phyloP scores from a whole-genome alignment of 2,329 filamentous ascomycete species.

The Phyllachora maydis region DNA sequence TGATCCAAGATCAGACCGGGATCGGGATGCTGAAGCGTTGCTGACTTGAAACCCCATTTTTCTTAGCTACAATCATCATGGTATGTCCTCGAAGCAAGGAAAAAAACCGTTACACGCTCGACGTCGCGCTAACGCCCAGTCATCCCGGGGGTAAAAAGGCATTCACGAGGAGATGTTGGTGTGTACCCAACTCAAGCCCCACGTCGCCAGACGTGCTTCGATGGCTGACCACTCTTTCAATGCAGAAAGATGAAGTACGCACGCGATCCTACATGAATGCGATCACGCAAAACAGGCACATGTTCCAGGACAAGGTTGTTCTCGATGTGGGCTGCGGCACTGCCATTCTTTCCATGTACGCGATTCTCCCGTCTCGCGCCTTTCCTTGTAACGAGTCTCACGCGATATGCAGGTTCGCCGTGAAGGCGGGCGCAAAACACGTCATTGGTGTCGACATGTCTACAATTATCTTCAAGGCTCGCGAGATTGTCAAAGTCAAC shows the following conservation, averaged over 20 bases:
- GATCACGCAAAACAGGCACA: slow-evolving; percentile 89
- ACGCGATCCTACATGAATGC: slow-evolving; percentile 93
- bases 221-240: no score
- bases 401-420: slow-evolving; percentile 93
- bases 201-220: slow-evolving; percentile 2
- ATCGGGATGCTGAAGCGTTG: no score
- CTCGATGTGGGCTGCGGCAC: slow-evolving; percentile 97
- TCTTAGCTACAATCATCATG: slow-evolving; percentile 88
- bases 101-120: no score
- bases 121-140: no score
- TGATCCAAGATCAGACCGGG: no score
- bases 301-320: slow-evolving; percentile 80
- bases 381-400: no score
- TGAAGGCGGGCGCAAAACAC: slow-evolving; percentile 89
- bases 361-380: slow-evolving; percentile 5
- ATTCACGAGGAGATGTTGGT: slow-evolving; percentile 98
- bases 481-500: slow-evolving; percentile 82
- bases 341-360: slow-evolving; percentile 93
- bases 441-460: slow-evolving; percentile 99
- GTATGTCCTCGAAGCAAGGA: no score
- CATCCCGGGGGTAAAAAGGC: no score
- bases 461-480: slow-evolving; percentile 96
- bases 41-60: no score
- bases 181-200: slow-evolving; percentile 23
- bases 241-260: slow-evolving; percentile 92